Percentiles rank a stretch among this genome's conserved stretches.
Evolutionary conservation across 345 rosid species (phyloP).

Genomic region (Citrus australasica): DNA sequence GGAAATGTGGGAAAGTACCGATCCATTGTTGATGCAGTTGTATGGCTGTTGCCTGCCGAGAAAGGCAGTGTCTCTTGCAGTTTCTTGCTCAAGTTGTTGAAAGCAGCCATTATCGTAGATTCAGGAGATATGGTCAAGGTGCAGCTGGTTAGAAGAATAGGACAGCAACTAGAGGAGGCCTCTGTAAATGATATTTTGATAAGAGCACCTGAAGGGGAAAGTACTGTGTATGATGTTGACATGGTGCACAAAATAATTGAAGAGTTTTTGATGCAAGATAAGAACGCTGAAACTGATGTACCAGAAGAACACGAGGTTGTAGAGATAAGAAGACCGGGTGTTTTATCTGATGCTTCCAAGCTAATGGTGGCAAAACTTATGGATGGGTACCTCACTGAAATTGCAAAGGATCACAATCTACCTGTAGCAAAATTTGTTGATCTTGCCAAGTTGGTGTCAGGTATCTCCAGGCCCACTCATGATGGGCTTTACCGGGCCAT

Average conservation of each 20-base stretch:
- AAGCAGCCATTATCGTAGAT: slow-evolving; percentile 55
- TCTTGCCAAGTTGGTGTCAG: slow-evolving; percentile 63
- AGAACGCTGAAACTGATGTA: slow-evolving; percentile 41
- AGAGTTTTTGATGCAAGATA: slow-evolving; percentile 59
- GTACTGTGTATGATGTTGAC: slow-evolving; percentile 57
- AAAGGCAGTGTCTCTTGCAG: slow-evolving; percentile 70
- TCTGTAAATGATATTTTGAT: slow-evolving; percentile 61
- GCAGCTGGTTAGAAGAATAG: slow-evolving; percentile 54
- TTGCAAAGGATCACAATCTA: slow-evolving; percentile 67
- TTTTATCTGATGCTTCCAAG: slow-evolving; percentile 78
- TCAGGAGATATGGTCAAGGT: slow-evolving; percentile 44
- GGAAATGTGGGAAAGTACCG: slow-evolving; percentile 50
- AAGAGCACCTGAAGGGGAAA: slow-evolving; percentile 46
- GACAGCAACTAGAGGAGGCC: slow-evolving; percentile 83
- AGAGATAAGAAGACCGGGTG: slow-evolving; percentile 46
- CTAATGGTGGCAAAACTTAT: slow-evolving; percentile 76
- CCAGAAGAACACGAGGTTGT: slow-evolving; percentile 34
- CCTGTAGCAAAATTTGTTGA: slow-evolving; percentile 50
- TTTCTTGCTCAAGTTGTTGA: slow-evolving; percentile 74
- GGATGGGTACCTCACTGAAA: slow-evolving; percentile 75
- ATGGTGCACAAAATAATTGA: slow-evolving; percentile 49
- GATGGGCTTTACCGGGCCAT: slow-evolving; percentile 84
- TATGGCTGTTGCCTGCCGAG: slow-evolving; percentile 59
- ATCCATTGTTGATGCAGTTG: slow-evolving; percentile 52
- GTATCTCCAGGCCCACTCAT: slow-evolving; percentile 68